Evolutionary conservation across 2,329 filamentous ascomycete species (phyloP), one percentile per base, ranked within the genome.

Genomic region (Alternaria postmessia): DNA sequence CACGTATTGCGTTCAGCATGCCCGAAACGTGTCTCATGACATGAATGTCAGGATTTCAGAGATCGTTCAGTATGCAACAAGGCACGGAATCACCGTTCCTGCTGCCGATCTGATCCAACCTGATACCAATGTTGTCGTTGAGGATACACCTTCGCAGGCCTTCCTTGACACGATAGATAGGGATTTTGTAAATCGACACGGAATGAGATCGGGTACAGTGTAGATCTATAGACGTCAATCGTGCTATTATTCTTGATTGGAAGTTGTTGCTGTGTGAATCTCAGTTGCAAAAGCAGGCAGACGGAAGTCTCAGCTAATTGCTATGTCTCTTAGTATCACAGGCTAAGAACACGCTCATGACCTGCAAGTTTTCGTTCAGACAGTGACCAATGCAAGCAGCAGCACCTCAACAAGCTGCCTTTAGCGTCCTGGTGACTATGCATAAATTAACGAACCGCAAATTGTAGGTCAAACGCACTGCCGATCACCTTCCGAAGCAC

Each of bases 71-170:
- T 52, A 52, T 52, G 34, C 49, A 9, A 16, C 36, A 8, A 38
- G 36, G 36, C 36, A 52, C 6, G 7, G 18, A 14, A 52, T 52
- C 24, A 41, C 11, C 49, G 49, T 52, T 52, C 49, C 49, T n/a
- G 49, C 34, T 12, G 49, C 49, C 5, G 49, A 42, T 28, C 4
- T 39, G 8, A 24, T 52, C 36, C 49, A 24, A 7, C 36, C 49
- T 16, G 24, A 52, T 36, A 42, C 14, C 2, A 34, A 34, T 14
- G 44, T 48, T 20, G 18, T 34, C 2, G 14, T 34, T 7, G 44
- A 34, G 20, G 49, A 42, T 18, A 42, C 14, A 12, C 49, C 49
- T 20, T 52, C 49, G 24, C 24, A 28, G 36, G 24, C 22, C 5
- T 52, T 52, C 36, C 28, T 52, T 16, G 44, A 18, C 22, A 34